Conservation (phyloP, 805 yeast genomes). For the Cyberlindnera xylosilytica region DNA sequence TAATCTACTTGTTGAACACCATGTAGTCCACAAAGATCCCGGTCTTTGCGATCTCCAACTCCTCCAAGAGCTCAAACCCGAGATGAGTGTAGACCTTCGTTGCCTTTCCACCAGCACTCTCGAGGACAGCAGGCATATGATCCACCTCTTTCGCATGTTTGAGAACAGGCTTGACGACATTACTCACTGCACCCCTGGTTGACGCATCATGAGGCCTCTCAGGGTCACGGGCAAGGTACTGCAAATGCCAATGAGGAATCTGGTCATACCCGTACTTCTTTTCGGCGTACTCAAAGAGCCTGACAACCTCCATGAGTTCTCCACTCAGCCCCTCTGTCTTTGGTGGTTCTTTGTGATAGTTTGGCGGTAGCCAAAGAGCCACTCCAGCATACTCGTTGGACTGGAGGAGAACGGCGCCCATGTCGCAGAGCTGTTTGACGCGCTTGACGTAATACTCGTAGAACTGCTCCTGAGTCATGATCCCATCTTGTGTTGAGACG, state of each 20-base stretch:
- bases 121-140: not conserved
- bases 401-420: not conserved
- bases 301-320: not conserved
- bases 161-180: not conserved
- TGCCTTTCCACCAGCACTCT: not conserved
- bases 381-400: not conserved
- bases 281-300: not conserved
- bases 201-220: not conserved
- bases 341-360: not conserved
- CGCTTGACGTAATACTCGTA: not conserved
- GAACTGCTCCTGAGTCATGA: not conserved
- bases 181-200: not conserved
- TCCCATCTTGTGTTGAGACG: not conserved
- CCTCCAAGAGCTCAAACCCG: not conserved
- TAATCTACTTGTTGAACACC: too few species aligned
- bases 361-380: not conserved
- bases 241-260: constrained; percentile 1
- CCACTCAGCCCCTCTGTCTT: not conserved
- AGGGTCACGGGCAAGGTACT: not conserved
- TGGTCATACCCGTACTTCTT: not conserved
- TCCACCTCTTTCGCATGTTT: not conserved
- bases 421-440: not conserved
- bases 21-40: too few species aligned
- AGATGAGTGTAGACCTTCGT: not conserved
- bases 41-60: not conserved